Conservation (phyloP, 768 basidiomycete genomes). For the Strobilomyces echinocephalus region DNA sequence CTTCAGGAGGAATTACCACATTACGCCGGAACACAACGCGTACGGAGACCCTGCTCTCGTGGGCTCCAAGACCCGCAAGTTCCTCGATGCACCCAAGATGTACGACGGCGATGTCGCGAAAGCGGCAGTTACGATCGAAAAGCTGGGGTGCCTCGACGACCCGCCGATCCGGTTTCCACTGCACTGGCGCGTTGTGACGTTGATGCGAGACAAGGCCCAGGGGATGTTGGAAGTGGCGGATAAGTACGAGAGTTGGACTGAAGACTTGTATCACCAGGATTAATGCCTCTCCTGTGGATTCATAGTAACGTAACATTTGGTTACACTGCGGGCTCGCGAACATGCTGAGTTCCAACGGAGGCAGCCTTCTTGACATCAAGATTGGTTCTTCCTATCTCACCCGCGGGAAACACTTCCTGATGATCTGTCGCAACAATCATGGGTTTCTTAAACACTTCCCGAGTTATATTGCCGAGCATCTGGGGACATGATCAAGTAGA, state of each 20-base stretch:
- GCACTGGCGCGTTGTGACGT: background rate
- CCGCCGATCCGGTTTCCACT: background rate
- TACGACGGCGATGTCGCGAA: background rate
- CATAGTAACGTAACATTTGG: too few species aligned
- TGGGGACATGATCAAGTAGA: too few species aligned
- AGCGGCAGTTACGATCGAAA: background rate
- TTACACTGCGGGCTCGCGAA: too few species aligned
- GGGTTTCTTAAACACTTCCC: too few species aligned
- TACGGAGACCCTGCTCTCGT: slow-evolving; percentile 10
- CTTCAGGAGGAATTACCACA: background rate
- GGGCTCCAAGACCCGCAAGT: slow-evolving; percentile 3
- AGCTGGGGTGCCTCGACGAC: background rate
- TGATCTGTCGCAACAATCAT: too few species aligned
- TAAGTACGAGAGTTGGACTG: background rate
- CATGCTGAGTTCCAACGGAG: too few species aligned
- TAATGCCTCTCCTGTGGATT: background rate
- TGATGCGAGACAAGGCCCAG: background rate
- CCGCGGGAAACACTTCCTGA: too few species aligned
- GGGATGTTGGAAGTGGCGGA: background rate
- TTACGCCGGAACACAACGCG: slow-evolving; percentile 15
- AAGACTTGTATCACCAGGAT: background rate
- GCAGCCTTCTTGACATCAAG: too few species aligned
- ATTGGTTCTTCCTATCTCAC: too few species aligned
- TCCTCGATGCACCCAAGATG: background rate
- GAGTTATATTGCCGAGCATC: too few species aligned